phyloP scores from a whole-genome alignment of 2,329 filamentous ascomycete genomes.

The Verticillium albo-atrum region DNA sequence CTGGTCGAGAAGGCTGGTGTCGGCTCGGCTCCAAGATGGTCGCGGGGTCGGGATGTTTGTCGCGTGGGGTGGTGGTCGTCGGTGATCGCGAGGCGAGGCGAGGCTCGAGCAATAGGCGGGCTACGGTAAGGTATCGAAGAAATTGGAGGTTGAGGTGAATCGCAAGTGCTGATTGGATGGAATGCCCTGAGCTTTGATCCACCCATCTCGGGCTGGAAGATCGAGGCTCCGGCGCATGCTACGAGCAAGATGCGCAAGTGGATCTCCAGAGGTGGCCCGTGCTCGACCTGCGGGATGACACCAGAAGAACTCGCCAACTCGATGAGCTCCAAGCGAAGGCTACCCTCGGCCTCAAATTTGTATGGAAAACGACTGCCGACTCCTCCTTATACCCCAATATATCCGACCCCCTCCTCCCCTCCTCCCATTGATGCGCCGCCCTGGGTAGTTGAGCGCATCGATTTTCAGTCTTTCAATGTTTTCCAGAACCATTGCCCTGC shows the following conservation, averaged over 20 bases:
- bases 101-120: not conserved
- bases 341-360: not conserved
- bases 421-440: conserved; percentile 25
- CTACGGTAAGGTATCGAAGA: not conserved
- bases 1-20: not conserved
- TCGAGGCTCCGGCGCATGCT: not conserved
- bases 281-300: not conserved
- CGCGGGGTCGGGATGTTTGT: not conserved
- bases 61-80: not conserved
- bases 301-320: not conserved
- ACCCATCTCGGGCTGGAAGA: not conserved
- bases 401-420: not conserved
- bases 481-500: conserved; percentile 46
- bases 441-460: conserved; percentile 27
- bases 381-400: not conserved
- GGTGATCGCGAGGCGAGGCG: not conserved
- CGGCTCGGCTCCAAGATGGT: not conserved
- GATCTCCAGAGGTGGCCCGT: not conserved
- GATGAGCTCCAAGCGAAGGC: not conserved
- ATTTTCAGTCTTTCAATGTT: conserved; percentile 41
- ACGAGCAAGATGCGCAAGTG: too few relatives aligned
- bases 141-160: not conserved
- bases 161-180: not conserved
- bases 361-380: conserved; percentile 1
- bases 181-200: not conserved